Evolutionary conservation across 148 eudicot genomes (phyloP).

Genomic region (Nyssa sinensis): DNA sequence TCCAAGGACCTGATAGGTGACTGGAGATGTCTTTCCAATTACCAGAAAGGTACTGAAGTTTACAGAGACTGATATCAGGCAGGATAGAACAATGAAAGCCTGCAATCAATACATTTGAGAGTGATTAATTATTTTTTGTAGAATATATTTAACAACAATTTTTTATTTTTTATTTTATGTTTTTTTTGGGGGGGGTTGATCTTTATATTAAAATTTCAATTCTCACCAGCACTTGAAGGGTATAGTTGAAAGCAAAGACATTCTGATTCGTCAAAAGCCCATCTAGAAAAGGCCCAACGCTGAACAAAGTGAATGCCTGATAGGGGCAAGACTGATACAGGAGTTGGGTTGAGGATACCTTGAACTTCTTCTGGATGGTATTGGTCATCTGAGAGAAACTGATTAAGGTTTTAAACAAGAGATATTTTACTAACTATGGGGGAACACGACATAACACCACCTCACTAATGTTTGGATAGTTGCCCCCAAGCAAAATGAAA

Average conservation of each 20-base stretch:
- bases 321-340: slow-evolving; percentile 91
- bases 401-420: slow-evolving; percentile 38
- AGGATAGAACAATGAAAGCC: slow-evolving; percentile 77
- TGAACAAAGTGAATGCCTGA: slow-evolving; percentile 74
- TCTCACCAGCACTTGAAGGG: slow-evolving; percentile 53
- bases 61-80: slow-evolving; percentile 83
- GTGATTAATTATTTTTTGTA: too few relatives aligned
- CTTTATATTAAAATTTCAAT: not conserved
- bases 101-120: slow-evolving; percentile 19
- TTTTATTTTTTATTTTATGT: too few relatives aligned
- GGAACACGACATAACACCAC: not conserved
- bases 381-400: slow-evolving; percentile 73
- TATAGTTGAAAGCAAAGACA: slow-evolving; percentile 87
- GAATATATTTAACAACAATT: too few relatives aligned
- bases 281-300: slow-evolving; percentile 84
- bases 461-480: not conserved
- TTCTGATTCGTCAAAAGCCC: slow-evolving; percentile 74
- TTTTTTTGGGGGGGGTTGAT: not conserved
- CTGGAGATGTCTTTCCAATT: slow-evolving; percentile 94
- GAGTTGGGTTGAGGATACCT: slow-evolving; percentile 94
- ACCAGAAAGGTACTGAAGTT: slow-evolving; percentile 92
- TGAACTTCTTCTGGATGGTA: slow-evolving; percentile 93
- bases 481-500: not conserved
- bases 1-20: slow-evolving; percentile 87
- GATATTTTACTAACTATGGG: not conserved